Base-by-base conservation (phyloP, 768 basidiomycete genomes). In the Trametes meyenii region DNA sequence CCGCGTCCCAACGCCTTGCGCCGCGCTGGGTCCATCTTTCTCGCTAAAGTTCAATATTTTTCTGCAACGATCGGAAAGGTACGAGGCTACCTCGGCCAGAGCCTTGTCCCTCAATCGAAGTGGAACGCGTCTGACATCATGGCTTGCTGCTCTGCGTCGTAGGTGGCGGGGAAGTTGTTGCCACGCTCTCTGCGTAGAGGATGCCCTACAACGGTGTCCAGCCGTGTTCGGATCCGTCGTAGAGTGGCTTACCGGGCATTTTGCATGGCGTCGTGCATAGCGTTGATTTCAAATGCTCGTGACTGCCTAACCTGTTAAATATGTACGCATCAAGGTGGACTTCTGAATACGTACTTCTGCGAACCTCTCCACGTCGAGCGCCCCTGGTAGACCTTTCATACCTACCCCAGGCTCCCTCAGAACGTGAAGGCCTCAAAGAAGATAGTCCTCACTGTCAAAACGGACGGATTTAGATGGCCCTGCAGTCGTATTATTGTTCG, bases 91-190 rank as follows among this genome's bases (percentile, higher is more conserved):
- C 83, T 98, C 96, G 29, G 86, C 80, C 19, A 80, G 81, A 3
- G 96, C 96, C 71, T 90, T 91, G 48, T 85, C 85, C 55, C 96
- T 83, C 33, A 98, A 78, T 17, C 90, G 82, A n/a, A 83, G 72
- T 1, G 96, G 96, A 33, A 99, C 92, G 12, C 96, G 86, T 4
- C 94, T 87, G 23, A 94, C 87, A 73, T 98, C 90, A 73, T 98
- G 96, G 69, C 93, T 95, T 2, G 97, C 96, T 12, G 96, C 96
- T 69, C 96, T 81, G 46, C 96, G 83, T 29, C 97, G 85, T 23
- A 99, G 81, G 74, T 95, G 92, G 17, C 96, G 85, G 12, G 96
- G 96, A 7, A 98, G 82, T 11, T 90, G 87, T 74, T 99, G 96
- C 87, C 96, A 99, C 5, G 87, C 91, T 60, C 95, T 81, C 58